phyloP scores from a whole-genome alignment of 169 alveolate species.

The Plasmodium fragile region DNA sequence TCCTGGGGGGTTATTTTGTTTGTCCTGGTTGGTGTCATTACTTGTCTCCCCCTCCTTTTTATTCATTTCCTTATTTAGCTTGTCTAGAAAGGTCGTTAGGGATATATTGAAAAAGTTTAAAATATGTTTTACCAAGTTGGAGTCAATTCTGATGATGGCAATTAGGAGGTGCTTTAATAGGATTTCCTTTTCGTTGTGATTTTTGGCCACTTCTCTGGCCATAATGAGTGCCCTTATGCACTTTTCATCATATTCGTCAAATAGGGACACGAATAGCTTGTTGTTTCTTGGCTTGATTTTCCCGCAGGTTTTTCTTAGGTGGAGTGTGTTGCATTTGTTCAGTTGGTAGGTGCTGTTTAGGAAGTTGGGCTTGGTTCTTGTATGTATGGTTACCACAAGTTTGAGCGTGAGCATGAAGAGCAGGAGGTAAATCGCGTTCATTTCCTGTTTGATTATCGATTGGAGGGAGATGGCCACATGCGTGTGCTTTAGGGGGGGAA shows the following conservation, averaged over 20 bases:
- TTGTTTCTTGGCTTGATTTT: conserved; percentile 14
- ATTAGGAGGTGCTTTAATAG: conserved; percentile 40
- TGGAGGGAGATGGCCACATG: neutral
- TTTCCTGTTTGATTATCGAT: conserved; percentile 10
- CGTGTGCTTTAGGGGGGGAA: neutral
- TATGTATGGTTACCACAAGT: conserved; percentile 34
- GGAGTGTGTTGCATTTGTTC: conserved; percentile 19
- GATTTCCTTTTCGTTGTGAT: conserved; percentile 40
- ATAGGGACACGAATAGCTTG: conserved; percentile 12
- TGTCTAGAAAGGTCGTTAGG: conserved; percentile 33
- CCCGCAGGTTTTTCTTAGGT: conserved; percentile 6
- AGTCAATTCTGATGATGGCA: conserved; percentile 45
- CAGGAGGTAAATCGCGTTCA: conserved; percentile 34
- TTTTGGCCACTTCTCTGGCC: conserved; percentile 75
- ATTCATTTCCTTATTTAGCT: conserved; percentile 30
- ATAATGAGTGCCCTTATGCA: conserved; percentile 64
- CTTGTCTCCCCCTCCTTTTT: neutral
- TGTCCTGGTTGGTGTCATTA: neutral
- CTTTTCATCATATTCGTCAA: conserved; percentile 68
- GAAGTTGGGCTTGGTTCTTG: conserved; percentile 18
- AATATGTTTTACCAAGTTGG: conserved; percentile 21
- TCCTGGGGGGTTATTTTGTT: neutral
- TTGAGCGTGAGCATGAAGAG: conserved; percentile 10
- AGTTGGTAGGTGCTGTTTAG: conserved; percentile 19
- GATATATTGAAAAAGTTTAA: conserved; percentile 53